phyloP scores from a whole-genome alignment of 352 stramenopile genomes.

The Elongisporangium anandrum region DNA sequence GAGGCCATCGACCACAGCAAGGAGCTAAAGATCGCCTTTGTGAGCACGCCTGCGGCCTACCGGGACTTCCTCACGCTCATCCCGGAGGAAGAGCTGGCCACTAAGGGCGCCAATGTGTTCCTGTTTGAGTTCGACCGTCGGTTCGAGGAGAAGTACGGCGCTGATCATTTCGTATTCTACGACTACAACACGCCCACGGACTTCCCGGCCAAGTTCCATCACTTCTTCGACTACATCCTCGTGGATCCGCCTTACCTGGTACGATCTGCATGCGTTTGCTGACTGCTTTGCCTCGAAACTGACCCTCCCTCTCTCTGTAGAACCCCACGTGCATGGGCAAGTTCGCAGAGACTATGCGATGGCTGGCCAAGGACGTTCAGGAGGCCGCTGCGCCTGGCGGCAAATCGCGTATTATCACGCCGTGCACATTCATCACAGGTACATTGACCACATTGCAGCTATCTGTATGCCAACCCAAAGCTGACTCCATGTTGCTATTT shows the following conservation, averaged over 20 bases:
- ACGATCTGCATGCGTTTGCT: slow-evolving; percentile 2
- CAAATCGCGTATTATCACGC: slow-evolving; percentile 36
- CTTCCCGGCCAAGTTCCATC: slow-evolving; percentile 39
- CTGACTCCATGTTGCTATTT: neutral
- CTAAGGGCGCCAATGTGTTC: slow-evolving; percentile 32
- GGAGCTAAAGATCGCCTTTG: slow-evolving; percentile 35
- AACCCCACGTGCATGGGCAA: slow-evolving; percentile 57
- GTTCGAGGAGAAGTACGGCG: slow-evolving; percentile 46
- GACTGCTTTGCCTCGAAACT: neutral
- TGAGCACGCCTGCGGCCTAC: slow-evolving; percentile 49
- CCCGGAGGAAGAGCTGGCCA: slow-evolving; percentile 9
- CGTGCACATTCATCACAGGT: slow-evolving; percentile 56
- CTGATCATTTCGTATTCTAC: slow-evolving; percentile 48
- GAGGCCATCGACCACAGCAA: slow-evolving; percentile 53
- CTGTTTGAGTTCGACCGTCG: slow-evolving; percentile 55
- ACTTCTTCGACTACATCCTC: slow-evolving; percentile 57
- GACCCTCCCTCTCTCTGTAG: slow-evolving; percentile 9
- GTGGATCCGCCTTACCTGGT: slow-evolving; percentile 55
- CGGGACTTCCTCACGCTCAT: slow-evolving; percentile 37
- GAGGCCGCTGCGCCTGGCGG: slow-evolving; percentile 9
- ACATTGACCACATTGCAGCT: no score
- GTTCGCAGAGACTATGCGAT: slow-evolving; percentile 53
- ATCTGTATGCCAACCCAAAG: neutral
- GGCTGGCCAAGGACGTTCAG: slow-evolving; percentile 37
- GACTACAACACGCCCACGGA: slow-evolving; percentile 53